A percentile compares a stretch with the other conserved stretches of the same genome.
Evolutionary conservation across 768 basidiomycete species (phyloP).

Genomic region (Boletus patriciae): DNA sequence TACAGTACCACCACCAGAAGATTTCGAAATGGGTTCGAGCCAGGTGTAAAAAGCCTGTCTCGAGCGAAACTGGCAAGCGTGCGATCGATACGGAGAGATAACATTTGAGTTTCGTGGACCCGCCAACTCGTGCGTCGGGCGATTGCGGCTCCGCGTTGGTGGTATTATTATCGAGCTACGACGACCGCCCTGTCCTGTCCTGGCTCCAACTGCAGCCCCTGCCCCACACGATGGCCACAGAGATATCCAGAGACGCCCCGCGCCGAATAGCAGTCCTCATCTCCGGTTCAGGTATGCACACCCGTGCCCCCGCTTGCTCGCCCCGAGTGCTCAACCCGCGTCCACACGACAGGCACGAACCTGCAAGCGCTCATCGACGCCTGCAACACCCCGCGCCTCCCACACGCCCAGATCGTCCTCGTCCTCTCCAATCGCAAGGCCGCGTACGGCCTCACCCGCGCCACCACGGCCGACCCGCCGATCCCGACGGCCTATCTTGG

Average conservation of each 20-base stretch:
- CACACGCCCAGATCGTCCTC: constrained; percentile 66
- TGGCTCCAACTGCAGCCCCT: neutral
- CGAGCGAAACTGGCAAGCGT: neutral
- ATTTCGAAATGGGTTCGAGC: neutral
- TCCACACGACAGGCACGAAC: constrained; percentile 69
- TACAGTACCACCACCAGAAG: neutral
- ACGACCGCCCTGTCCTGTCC: constrained; percentile 5
- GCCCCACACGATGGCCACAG: constrained; percentile 3
- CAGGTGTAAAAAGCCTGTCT: neutral
- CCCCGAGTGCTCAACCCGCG: neutral
- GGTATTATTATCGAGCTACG: constrained; percentile 1
- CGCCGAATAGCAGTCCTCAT: constrained; percentile 45
- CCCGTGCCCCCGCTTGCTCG: neutral
- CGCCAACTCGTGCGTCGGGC: neutral
- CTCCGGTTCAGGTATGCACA: constrained; percentile 58
- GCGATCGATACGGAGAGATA: constrained; percentile 3
- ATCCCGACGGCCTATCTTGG: constrained; percentile 84
- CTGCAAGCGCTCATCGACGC: constrained; percentile 96
- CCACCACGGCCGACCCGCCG: constrained; percentile 62
- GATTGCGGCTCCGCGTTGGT: neutral
- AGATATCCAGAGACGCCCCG: neutral
- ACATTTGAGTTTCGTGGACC: neutral
- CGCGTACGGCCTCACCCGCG: constrained; percentile 87
- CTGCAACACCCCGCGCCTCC: constrained; percentile 68
- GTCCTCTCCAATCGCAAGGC: constrained; percentile 92